phyloP scores from a whole-genome alignment of 2,329 filamentous ascomycete species.

The Macrophomina phaseolina region DNA sequence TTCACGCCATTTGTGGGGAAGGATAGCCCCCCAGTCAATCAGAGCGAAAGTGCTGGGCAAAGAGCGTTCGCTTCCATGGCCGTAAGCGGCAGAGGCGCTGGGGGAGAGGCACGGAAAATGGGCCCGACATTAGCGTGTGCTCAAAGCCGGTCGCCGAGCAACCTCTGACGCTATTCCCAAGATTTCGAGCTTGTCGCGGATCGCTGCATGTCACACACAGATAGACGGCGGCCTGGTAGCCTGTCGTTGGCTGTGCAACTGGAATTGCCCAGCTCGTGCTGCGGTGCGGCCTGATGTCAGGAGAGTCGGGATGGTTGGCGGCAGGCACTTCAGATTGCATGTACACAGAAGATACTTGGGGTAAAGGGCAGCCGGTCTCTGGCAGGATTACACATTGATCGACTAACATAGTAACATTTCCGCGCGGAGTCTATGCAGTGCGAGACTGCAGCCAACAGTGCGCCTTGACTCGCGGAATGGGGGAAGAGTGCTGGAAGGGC shows the following conservation, averaged over 20 bases:
- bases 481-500: neutral
- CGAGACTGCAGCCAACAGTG: neutral
- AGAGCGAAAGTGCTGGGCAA: neutral
- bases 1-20: neutral
- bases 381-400: conserved; percentile 12
- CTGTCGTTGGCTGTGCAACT: neutral
- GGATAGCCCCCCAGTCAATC: neutral
- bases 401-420: conserved; percentile 4
- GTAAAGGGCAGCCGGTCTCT: neutral
- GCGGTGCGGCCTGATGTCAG: conserved; percentile 1
- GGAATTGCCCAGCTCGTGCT: neutral
- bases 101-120: neutral
- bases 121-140: conserved; percentile 8
- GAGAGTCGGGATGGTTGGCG: neutral
- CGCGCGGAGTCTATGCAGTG: neutral
- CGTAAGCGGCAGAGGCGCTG: conserved; percentile 14
- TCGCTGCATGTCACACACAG: neutral
- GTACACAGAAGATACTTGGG: neutral
- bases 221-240: neutral
- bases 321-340: neutral
- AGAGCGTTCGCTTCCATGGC: conserved; percentile 1
- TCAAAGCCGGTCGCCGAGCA: neutral
- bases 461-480: neutral
- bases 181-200: neutral
- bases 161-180: neutral